Conservation (phyloP, 192 early-diverging fungal species). For the Cetraspora pellucida region DNA sequence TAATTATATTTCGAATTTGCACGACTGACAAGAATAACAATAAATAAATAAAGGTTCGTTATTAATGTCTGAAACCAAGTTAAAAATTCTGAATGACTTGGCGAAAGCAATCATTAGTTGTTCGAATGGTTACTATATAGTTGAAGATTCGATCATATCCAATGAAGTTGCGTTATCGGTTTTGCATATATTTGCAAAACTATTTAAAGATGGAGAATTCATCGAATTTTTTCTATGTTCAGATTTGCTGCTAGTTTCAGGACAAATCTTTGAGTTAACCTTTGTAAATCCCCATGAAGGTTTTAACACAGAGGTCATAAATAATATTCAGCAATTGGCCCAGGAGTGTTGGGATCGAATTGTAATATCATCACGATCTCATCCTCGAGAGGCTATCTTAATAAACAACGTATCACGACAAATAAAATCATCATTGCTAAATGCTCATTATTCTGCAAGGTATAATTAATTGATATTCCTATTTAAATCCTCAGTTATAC, state of each 20-base stretch:
- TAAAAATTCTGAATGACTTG: neutral
- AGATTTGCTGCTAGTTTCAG: neutral
- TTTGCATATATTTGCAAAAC: constrained; percentile 15
- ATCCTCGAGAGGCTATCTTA: neutral
- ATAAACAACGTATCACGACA: neutral
- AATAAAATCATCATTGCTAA: constrained; percentile 14
- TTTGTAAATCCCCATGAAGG: constrained; percentile 18
- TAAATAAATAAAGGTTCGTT: neutral
- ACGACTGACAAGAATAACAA: neutral
- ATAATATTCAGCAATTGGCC: neutral
- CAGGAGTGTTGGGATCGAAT: constrained; percentile 12
- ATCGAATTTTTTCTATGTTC: constrained; percentile 23
- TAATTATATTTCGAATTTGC: neutral
- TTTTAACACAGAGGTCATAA: constrained; percentile 1
- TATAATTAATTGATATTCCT: neutral
- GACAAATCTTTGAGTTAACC: constrained; percentile 19
- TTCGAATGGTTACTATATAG: neutral
- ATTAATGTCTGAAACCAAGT: neutral
- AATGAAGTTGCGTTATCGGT: neutral
- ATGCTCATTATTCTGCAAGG: constrained; percentile 29
- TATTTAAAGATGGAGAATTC: neutral
- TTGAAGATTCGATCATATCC: neutral
- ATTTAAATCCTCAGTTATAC: neutral
- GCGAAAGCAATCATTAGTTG: neutral
- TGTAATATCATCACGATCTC: neutral